phyloP scores from a whole-genome alignment of 768 basidiomycete genomes.

The Pleurotus cornucopiae region DNA sequence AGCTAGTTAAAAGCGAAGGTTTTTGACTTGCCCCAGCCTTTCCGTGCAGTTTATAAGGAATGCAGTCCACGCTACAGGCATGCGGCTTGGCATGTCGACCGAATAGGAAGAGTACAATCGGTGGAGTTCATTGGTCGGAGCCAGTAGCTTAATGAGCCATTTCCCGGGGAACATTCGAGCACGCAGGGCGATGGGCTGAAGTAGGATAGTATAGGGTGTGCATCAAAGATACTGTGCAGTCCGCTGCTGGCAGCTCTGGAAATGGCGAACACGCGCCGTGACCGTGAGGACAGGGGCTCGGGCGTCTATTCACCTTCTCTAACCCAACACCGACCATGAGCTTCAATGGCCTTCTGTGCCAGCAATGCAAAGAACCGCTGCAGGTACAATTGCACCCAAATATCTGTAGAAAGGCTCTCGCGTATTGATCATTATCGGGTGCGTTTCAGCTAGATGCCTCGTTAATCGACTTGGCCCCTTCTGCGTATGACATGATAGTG shows the following conservation, averaged over 20 bases:
- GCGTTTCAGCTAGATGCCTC: conserved; percentile 75
- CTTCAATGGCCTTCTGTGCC: conserved; percentile 53
- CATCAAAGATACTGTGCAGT: no score
- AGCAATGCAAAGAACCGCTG: conserved; percentile 89
- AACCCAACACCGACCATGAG: conserved; percentile 30
- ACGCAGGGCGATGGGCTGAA: conserved; percentile 1
- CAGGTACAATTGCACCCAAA: conserved; percentile 44
- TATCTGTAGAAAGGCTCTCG: conserved; percentile 3
- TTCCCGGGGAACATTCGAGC: not conserved
- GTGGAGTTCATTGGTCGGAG: no score
- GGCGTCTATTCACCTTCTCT: conserved; percentile 7
- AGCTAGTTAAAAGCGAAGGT: no score
- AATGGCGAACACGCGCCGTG: no score
- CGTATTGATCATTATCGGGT: not conserved
- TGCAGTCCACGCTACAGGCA: no score
- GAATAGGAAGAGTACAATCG: no score
- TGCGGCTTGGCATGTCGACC: no score
- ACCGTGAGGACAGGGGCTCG: not conserved
- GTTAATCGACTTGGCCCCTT: conserved; percentile 80
- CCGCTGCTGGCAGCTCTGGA: no score
- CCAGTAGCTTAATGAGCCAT: no score
- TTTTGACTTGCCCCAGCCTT: no score
- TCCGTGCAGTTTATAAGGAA: no score
- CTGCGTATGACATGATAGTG: conserved; percentile 83
- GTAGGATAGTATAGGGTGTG: no score